Conservation (phyloP, 805 yeast species). For the Kodamaea fukazawae region DNA sequence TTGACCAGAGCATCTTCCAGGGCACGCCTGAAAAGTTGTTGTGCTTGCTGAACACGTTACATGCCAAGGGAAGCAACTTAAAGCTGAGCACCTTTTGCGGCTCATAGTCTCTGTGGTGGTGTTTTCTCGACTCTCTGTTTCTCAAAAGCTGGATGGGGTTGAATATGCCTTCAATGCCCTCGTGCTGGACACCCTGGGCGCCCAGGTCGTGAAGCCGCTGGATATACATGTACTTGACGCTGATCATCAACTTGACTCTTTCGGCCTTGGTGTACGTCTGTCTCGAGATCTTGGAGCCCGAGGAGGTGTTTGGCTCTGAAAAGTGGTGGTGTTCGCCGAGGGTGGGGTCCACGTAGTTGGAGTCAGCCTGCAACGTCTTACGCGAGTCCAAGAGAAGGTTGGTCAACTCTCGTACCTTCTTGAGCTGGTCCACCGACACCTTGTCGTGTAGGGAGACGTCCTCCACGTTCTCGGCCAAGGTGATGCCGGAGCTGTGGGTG, state of each 20-base stretch:
- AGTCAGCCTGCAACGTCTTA: conserved; percentile 39
- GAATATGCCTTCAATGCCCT: conserved; percentile 63
- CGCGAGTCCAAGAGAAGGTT: conserved; percentile 38
- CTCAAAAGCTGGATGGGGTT: conserved; percentile 84
- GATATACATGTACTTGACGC: conserved; percentile 48
- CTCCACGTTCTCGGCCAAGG: no score
- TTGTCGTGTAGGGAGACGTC: neutral
- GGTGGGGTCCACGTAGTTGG: conserved; percentile 36
- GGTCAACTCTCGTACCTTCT: conserved; percentile 35
- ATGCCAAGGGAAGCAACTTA: conserved; percentile 58
- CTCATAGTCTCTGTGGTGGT: conserved; percentile 20
- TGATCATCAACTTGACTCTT: conserved; percentile 46
- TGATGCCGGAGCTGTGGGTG: no score
- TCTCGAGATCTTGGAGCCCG: conserved; percentile 25
- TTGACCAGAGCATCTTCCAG: conserved; percentile 58
- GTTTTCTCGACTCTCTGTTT: conserved; percentile 58
- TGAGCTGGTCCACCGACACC: conserved; percentile 8
- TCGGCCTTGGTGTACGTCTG: conserved; percentile 47
- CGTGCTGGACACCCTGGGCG: conserved; percentile 26
- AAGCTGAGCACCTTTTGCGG: conserved; percentile 38
- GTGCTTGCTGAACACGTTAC: conserved; percentile 55
- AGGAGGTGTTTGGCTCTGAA: neutral
- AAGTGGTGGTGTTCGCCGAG: conserved; percentile 7
- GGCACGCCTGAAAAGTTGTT: conserved; percentile 20
- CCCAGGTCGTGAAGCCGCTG: conserved; percentile 35